Percentiles rank a stretch among this genome's conserved stretches.
These are phyloP conservation scores for Kurtzmaniella quercitrusa DNA, from an alignment of 1,139 yeast genomes.

Conservation along the genomic window DNA sequence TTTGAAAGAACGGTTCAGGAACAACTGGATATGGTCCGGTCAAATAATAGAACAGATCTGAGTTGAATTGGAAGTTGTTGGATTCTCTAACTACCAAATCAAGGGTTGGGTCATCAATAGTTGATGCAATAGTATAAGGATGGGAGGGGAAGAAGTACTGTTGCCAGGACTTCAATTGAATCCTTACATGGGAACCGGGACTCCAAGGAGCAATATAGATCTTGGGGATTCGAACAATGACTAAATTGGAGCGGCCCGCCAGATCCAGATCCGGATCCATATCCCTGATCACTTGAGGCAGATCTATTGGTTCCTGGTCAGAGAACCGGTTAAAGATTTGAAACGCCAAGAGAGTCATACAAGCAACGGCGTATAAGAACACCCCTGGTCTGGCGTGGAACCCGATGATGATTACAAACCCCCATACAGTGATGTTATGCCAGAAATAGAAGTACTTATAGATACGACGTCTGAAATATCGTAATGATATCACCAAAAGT, in stretches of 20 bases:
- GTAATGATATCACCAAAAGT: conserved; percentile 53
- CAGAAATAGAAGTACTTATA: conserved; percentile 31
- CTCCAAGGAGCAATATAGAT: conserved; percentile 21
- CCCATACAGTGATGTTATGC: conserved; percentile 29
- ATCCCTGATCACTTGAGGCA: conserved; percentile 1
- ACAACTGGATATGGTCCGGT: conserved; percentile 29
- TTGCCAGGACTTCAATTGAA: conserved; percentile 19
- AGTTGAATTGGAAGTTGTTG: conserved; percentile 14
- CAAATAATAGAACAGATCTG: conserved; percentile 14
- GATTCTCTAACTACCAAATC: conserved; percentile 22
- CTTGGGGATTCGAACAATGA: conserved; percentile 21
- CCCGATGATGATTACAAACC: conserved; percentile 26
- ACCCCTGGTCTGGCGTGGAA: conserved; percentile 47
- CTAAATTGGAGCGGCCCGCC: conserved; percentile 23
- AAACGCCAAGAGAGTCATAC: conserved; percentile 16
- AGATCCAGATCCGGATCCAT: conserved; percentile 8
- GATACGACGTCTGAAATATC: conserved; percentile 19
- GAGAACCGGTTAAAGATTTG: conserved; percentile 22
- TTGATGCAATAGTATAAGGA: conserved; percentile 32
- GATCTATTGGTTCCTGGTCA: conserved; percentile 3
- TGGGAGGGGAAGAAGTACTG: conserved; percentile 27
- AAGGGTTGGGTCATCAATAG: conserved; percentile 14
- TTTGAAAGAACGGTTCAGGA: conserved; percentile 22
- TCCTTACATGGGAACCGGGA: conserved; percentile 37
- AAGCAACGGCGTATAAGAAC: conserved; percentile 16